Percentiles rank a stretch among this genome's conserved stretches.
These are phyloP conservation scores for Debaryomycetaceae sp. DNA, from an alignment of 1,139 yeast genomes.

Conservation along the genomic window DNA sequence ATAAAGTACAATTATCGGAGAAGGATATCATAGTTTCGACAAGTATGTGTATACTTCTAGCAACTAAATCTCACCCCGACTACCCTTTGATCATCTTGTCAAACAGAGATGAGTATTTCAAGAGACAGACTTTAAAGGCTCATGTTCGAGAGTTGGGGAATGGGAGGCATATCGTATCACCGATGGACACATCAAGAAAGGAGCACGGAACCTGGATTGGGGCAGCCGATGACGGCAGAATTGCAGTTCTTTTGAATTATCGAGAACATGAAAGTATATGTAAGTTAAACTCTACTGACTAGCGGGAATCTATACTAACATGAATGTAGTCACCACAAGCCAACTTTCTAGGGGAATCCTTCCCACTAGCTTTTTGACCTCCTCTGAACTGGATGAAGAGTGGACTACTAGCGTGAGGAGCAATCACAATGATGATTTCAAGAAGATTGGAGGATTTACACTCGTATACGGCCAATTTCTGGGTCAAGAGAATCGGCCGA, in stretches of 20 bases:
- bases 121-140: slow-evolving; percentile 68
- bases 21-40: not conserved
- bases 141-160: slow-evolving; percentile 39
- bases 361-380: slow-evolving; percentile 55
- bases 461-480: slow-evolving; percentile 64
- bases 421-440: slow-evolving; percentile 26
- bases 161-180: slow-evolving; percentile 50
- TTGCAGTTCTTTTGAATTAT: slow-evolving; percentile 76
- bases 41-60: slow-evolving; percentile 61
- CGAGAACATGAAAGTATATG: slow-evolving; percentile 37
- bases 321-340: slow-evolving; percentile 22
- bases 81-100: slow-evolving; percentile 71
- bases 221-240: slow-evolving; percentile 53
- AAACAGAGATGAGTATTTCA: slow-evolving; percentile 81
- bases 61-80: slow-evolving; percentile 59
- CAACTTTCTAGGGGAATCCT: slow-evolving; percentile 69
- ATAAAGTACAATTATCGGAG: not conserved
- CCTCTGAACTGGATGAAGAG: slow-evolving; percentile 33
- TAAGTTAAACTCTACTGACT: slow-evolving; percentile 12
- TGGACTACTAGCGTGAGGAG: slow-evolving; percentile 43
- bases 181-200: slow-evolving; percentile 67
- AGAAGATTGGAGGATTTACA: slow-evolving; percentile 77
- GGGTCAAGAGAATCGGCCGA: slow-evolving; percentile 17
- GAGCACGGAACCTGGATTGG: slow-evolving; percentile 96
- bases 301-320: slow-evolving; percentile 12